Conservation (phyloP, 2,329 filamentous ascomycete genomes). For the Golovinomyces cichoracearum region DNA sequence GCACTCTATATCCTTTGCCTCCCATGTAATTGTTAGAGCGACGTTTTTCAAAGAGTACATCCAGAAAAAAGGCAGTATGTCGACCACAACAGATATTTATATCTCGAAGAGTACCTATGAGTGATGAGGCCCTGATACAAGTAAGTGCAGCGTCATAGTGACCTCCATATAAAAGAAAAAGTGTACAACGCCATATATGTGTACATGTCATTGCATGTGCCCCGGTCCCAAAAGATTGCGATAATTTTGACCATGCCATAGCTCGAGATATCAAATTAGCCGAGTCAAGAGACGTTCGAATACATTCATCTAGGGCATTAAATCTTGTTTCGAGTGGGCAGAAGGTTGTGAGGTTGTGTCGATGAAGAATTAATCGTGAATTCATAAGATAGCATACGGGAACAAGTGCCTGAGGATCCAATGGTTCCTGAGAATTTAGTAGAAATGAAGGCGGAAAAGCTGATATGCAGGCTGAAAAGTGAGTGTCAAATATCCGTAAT, state of each 20-base stretch:
- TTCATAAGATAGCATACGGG: conserved; percentile 59
- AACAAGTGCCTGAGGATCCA: conserved; percentile 49
- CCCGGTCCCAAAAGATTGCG: conserved; percentile 13
- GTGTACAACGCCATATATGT: conserved; percentile 66
- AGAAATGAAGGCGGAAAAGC: conserved; percentile 55
- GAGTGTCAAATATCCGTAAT: conserved; percentile 52
- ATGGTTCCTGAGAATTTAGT: conserved; percentile 33
- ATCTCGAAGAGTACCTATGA: conserved; percentile 44
- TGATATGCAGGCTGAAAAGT: conserved; percentile 50
- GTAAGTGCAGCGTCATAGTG: conserved; percentile 46
- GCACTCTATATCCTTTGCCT: conserved; percentile 4
- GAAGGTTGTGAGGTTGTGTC: conserved; percentile 58
- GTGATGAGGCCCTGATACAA: conserved; percentile 44
- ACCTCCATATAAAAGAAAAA: conserved; percentile 52
- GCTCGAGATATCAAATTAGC: conserved; percentile 46
- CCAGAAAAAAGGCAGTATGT: conserved; percentile 58
- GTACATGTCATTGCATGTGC: conserved; percentile 49
- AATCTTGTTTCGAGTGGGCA: conserved; percentile 39
- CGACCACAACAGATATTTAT: conserved; percentile 57
- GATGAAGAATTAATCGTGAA: conserved; percentile 59
- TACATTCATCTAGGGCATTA: conserved; percentile 53
- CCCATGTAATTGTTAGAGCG: conserved; percentile 18
- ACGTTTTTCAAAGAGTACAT: conserved; percentile 31
- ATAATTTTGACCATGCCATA: conserved; percentile 20
- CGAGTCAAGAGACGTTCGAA: conserved; percentile 50